These are phyloP conservation scores for Penicillium rolfsii DNA, from an alignment of 2,329 filamentous ascomycete species.

Conservation along the genomic window DNA sequence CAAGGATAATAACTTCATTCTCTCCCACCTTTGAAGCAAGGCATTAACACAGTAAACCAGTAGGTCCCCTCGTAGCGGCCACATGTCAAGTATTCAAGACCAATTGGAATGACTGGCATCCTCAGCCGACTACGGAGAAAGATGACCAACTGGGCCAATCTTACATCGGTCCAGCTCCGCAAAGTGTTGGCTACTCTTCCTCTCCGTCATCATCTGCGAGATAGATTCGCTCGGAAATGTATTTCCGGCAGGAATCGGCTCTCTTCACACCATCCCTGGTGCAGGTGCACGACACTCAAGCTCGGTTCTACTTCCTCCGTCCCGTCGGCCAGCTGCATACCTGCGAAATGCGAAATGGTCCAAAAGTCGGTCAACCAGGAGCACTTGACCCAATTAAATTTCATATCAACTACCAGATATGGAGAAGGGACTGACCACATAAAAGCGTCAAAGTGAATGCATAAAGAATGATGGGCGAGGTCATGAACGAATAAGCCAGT, in stretches of 20 bases:
- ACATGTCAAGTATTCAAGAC: not conserved
- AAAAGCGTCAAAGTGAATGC: conserved; percentile 39
- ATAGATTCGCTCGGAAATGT: not conserved
- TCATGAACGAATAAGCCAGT: conserved; percentile 46
- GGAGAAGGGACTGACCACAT: conserved; percentile 29
- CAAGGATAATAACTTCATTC: not conserved
- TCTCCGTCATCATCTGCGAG: not conserved
- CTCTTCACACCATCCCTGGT: conserved; percentile 11
- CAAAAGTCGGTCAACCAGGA: conserved; percentile 42
- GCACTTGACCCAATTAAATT: conserved; percentile 32
- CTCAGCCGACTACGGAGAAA: not conserved
- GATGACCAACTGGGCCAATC: not conserved
- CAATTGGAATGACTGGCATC: not conserved
- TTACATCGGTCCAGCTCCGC: not conserved
- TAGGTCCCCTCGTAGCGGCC: not conserved
- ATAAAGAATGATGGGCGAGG: conserved; percentile 44
- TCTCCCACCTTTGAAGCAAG: not conserved
- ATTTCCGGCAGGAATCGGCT: conserved; percentile 4
- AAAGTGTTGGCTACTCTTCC: too few species aligned
- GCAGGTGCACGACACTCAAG: conserved; percentile 17
- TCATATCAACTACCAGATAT: not conserved
- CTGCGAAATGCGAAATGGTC: conserved; percentile 30
- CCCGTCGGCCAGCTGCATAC: conserved; percentile 31
- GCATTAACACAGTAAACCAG: not conserved
- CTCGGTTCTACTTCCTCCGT: conserved; percentile 29